These are phyloP conservation scores for Lyophyllum atratum DNA, from an alignment of 768 basidiomycete species.

Conservation along the genomic window DNA sequence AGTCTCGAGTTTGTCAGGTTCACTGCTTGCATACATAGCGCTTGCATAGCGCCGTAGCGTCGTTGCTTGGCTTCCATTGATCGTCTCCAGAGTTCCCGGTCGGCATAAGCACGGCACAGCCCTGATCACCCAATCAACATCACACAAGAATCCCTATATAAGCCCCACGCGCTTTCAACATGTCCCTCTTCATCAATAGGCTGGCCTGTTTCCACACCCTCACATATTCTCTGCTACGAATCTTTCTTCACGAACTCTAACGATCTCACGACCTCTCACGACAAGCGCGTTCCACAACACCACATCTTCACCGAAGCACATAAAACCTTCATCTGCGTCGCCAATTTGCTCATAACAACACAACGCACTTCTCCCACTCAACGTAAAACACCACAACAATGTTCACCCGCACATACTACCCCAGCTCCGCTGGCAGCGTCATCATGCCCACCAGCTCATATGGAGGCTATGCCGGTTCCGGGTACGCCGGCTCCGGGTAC, in stretches of 20 bases:
- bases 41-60: not conserved
- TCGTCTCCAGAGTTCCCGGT: conserved; percentile 7
- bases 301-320: not conserved
- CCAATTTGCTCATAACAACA: not conserved
- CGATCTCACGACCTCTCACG: conserved; percentile 19
- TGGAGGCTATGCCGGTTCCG: conserved; percentile 6
- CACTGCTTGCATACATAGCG: too few species aligned
- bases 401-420: conserved; percentile 20
- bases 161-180: not conserved
- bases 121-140: conserved; percentile 10
- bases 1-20: too few species aligned
- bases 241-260: conserved; percentile 18
- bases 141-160: conserved; percentile 1
- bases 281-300: conserved; percentile 2
- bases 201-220: conserved; percentile 19
- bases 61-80: not conserved
- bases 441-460: conserved; percentile 19
- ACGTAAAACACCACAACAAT: conserved; percentile 6
- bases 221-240: conserved; percentile 9
- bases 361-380: not conserved
- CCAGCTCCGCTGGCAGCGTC: conserved; percentile 19
- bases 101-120: conserved; percentile 6
- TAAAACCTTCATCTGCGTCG: not conserved
- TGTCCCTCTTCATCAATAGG: conserved; percentile 18
- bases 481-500: conserved; percentile 11